Conservation (phyloP, 2,329 filamentous ascomycete genomes). For the Fusarium lyarnte region DNA sequence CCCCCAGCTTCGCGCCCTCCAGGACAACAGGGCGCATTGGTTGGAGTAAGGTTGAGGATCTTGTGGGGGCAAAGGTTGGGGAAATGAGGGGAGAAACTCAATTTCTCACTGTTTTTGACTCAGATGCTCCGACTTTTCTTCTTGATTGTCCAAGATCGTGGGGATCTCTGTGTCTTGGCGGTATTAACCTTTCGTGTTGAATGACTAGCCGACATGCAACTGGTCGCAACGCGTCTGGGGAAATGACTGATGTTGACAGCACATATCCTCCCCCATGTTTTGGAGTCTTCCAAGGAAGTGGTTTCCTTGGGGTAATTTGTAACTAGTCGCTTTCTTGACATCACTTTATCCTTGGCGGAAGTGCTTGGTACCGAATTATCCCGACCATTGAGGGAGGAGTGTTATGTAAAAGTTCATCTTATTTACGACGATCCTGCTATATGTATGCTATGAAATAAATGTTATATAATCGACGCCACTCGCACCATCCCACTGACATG, state of each 20-base stretch:
- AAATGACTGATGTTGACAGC: conserved; percentile 20
- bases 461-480: not conserved
- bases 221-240: conserved; percentile 1
- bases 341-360: conserved; percentile 13
- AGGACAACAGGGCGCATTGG: not conserved
- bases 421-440: conserved; percentile 5
- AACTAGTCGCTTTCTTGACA: conserved; percentile 5
- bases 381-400: not conserved
- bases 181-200: not conserved
- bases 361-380: not conserved
- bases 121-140: conserved; percentile 24
- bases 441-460: conserved; percentile 8
- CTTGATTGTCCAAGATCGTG: conserved; percentile 17
- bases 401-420: conserved; percentile 6
- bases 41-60: conserved; percentile 11
- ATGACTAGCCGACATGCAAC: not conserved
- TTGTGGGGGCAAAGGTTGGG: conserved; percentile 29
- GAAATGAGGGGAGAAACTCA: conserved; percentile 21
- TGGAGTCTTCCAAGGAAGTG: conserved; percentile 9
- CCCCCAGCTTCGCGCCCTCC: not conserved
- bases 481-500: not conserved
- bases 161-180: conserved; percentile 9
- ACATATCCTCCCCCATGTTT: conserved; percentile 3
- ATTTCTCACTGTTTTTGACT: conserved; percentile 7
- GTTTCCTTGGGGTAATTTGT: conserved; percentile 1